Evolutionary conservation across 1,139 yeast genomes (phyloP).

Genomic region (Scheffersomyces segobiensis): DNA sequence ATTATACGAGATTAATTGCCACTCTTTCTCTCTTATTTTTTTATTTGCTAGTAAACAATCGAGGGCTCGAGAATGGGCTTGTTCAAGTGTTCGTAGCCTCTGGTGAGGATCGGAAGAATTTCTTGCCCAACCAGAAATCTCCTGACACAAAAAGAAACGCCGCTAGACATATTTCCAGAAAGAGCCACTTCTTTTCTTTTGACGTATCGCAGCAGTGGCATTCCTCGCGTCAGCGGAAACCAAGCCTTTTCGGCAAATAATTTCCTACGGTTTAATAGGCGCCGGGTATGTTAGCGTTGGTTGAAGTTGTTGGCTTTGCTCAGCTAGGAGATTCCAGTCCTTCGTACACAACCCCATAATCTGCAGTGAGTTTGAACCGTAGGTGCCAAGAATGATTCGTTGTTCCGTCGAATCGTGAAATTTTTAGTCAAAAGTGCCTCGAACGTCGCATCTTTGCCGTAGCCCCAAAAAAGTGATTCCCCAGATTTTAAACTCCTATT

Average conservation of each 20-base stretch:
- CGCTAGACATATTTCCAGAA: background rate
- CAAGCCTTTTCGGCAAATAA: background rate
- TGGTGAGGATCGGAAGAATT: background rate
- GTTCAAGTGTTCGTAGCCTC: background rate
- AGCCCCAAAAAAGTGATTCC: background rate
- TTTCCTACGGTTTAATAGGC: background rate
- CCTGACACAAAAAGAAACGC: background rate
- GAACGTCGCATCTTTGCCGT: constrained; percentile 1
- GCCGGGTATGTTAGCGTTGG: background rate
- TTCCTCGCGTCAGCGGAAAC: background rate
- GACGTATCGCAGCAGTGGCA: background rate
- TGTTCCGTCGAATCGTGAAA: background rate
- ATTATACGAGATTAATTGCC: background rate
- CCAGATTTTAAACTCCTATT: background rate
- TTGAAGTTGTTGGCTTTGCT: background rate
- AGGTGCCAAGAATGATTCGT: background rate
- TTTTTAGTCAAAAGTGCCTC: background rate
- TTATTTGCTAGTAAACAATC: background rate
- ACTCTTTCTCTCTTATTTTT: background rate
- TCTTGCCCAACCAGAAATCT: background rate
- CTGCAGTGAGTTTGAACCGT: background rate
- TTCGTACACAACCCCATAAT: background rate
- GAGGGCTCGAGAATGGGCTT: background rate
- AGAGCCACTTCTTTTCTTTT: background rate
- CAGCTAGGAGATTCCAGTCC: background rate